Base-by-base conservation (phyloP, 371 early-diverging fungal species). In the Blakeslea trispora region DNA sequence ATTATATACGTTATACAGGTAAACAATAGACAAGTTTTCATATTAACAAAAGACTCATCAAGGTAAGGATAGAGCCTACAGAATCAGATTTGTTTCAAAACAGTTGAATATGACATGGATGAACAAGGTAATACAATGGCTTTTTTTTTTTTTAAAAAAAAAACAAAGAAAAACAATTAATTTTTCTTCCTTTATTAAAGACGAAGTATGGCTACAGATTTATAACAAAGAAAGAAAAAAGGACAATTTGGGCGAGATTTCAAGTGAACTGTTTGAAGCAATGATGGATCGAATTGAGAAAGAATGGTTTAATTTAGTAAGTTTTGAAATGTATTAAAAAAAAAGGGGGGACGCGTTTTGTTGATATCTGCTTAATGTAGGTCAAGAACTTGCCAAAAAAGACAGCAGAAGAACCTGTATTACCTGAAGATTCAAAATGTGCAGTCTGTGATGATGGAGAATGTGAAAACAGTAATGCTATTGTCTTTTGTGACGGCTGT, bases 401-500 rank as follows among this genome's bases (percentile, higher is more conserved):
- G 50, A 37, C 49, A 13, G 59, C 45, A 3, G 69, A 72, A 11
- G 72, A 74, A 32, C 66, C 69, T 5, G 14, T 50, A 1, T 57
- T 68, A 5, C 88, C 83, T 3, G 95, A 93, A 42, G 97, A 98
- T 61, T 82, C 87, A 0, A 81, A 86, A 11, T 99, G 99, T 68
- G 90, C 89, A 1, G 89, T 99, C 9, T 99, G 99, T 75, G 93
- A 93, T 55, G 95, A 96, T 59, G 91, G 91, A 5, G 98, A 98
- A 72, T 89, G 90, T 66, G 97, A 97, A 73, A 97, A 96, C 67
- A 89, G 91, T 64, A 99, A 99, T 69, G 97, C 95, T 0, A 98
- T 99, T 53, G 98, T 99, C 2, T 99, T 96, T 66, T 99, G 99
- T 77, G 99, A 99, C 74, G 97, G 99, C 0, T 99, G 99, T 73